A percentile compares a stretch with the other conserved stretches of the same genome.
These are phyloP conservation scores for Lichenothelia convexa DNA, from an alignment of 495 filamentous ascomycete genomes.

Conservation along the genomic window DNA sequence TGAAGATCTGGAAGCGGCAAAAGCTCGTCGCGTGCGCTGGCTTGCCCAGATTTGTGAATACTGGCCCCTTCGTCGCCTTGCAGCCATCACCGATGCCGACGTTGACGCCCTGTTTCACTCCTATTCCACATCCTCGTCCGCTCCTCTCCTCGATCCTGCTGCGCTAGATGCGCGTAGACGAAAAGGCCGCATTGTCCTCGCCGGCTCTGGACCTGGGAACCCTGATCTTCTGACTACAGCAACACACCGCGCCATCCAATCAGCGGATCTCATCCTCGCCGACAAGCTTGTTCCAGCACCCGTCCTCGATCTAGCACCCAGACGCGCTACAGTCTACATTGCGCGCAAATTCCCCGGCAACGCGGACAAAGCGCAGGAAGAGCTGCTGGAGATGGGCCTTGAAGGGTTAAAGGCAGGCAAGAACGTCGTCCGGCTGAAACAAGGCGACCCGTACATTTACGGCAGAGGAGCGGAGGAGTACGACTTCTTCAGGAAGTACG, in stretches of 20 bases:
- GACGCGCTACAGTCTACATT: constrained; percentile 75
- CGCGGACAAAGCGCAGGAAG: constrained; percentile 80
- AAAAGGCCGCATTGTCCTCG: constrained; percentile 60
- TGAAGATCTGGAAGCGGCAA: constrained; percentile 52
- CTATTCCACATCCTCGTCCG: constrained; percentile 28
- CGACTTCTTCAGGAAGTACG: constrained; percentile 60
- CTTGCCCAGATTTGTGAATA: constrained; percentile 95
- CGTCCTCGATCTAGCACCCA: constrained; percentile 75
- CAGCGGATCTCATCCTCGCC: constrained; percentile 74
- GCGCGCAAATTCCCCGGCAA: constrained; percentile 96
- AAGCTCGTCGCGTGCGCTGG: constrained; percentile 77
- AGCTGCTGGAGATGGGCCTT: constrained; percentile 67
- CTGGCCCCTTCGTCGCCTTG: constrained; percentile 76
- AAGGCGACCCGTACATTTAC: constrained; percentile 93
- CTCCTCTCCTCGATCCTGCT: constrained; percentile 6
- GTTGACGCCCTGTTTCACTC: constrained; percentile 51
- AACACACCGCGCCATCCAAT: constrained; percentile 67
- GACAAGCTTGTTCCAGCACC: constrained; percentile 89
- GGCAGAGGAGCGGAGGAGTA: constrained; percentile 87
- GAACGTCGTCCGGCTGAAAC: constrained; percentile 76
- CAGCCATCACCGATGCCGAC: constrained; percentile 59
- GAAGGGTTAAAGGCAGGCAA: constrained; percentile 51
- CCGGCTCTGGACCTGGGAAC: constrained; percentile 84
- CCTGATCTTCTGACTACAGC: constrained; percentile 81
- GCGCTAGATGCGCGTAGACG: constrained; percentile 4